These are phyloP conservation scores for Luvunga scandens DNA, from an alignment of 345 rosid genomes.

Conservation along the genomic window DNA sequence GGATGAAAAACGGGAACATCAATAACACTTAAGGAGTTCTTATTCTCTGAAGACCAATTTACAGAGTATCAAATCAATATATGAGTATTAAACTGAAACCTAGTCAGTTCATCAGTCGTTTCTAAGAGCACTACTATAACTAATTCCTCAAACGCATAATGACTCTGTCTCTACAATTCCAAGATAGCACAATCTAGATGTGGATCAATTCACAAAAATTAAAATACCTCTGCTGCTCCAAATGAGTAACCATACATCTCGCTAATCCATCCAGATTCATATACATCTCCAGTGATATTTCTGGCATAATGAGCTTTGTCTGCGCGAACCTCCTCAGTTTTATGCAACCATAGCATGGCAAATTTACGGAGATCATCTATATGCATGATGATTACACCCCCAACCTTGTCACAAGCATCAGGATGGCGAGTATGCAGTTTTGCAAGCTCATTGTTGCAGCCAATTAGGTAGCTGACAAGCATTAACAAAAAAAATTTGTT, in stretches of 20 bases:
- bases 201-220: slow-evolving; percentile 1
- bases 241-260: slow-evolving; percentile 99
- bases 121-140: neutral
- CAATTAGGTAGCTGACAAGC: slow-evolving; percentile 77
- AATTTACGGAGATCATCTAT: slow-evolving; percentile 89
- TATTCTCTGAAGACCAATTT: neutral
- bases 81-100: neutral
- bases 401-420: slow-evolving; percentile 94
- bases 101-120: neutral
- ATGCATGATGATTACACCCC: slow-evolving; percentile 97
- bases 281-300: slow-evolving; percentile 91
- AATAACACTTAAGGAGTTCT: neutral
- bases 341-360: slow-evolving; percentile 90
- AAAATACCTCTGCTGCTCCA: slow-evolving; percentile 95
- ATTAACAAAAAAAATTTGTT: slow-evolving; percentile 15
- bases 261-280: slow-evolving; percentile 93
- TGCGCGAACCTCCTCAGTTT: slow-evolving; percentile 95
- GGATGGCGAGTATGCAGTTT: slow-evolving; percentile 91
- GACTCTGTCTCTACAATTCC: neutral
- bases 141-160: neutral
- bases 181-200: neutral
- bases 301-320: slow-evolving; percentile 90
- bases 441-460: slow-evolving; percentile 94
- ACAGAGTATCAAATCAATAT: neutral
- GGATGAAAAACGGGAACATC: neutral